A percentile compares a stretch with the other conserved stretches of the same genome.
Conservation (phyloP, 164 flowering plant genomes). For the Tinospora cordifolia region DNA sequence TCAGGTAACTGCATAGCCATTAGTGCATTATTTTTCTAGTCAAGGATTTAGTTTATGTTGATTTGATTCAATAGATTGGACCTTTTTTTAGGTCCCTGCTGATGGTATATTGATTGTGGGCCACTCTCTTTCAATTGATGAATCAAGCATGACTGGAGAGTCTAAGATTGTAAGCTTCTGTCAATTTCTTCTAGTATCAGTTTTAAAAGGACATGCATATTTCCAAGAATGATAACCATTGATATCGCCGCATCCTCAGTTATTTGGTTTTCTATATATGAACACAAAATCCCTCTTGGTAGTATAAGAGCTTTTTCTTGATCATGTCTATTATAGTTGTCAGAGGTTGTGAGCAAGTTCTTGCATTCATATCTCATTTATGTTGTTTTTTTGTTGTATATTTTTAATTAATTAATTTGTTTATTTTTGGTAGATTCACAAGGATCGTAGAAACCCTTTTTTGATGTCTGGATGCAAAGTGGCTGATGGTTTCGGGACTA, state of each 20-base stretch:
- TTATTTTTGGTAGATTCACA: conserved; percentile 47
- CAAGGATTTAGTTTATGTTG: conserved; percentile 1
- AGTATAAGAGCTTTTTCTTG: background rate
- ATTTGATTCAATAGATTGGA: background rate
- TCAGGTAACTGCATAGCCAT: conserved; percentile 40
- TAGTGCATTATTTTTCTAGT: background rate
- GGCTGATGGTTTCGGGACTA: conserved; percentile 91
- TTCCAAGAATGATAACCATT: too few relatives aligned
- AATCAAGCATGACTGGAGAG: conserved; percentile 99
- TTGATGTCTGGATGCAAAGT: conserved; percentile 97
- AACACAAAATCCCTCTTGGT: background rate
- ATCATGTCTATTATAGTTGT: too few relatives aligned
- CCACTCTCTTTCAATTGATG: conserved; percentile 93
- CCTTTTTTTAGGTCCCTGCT: conserved; percentile 62
- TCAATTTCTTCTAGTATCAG: too few relatives aligned
- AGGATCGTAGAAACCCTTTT: conserved; percentile 72
- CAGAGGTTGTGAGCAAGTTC: background rate
- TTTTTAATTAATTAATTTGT: background rate
- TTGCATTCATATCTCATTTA: too few relatives aligned
- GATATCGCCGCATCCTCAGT: too few relatives aligned
- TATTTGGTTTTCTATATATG: background rate
- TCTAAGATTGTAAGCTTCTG: conserved; percentile 72
- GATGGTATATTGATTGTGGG: conserved; percentile 80
- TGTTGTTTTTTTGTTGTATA: background rate
- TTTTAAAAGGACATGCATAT: too few relatives aligned